Evolutionary conservation across 768 basidiomycete genomes (phyloP).

Genomic region (Leccinellum luteum): DNA sequence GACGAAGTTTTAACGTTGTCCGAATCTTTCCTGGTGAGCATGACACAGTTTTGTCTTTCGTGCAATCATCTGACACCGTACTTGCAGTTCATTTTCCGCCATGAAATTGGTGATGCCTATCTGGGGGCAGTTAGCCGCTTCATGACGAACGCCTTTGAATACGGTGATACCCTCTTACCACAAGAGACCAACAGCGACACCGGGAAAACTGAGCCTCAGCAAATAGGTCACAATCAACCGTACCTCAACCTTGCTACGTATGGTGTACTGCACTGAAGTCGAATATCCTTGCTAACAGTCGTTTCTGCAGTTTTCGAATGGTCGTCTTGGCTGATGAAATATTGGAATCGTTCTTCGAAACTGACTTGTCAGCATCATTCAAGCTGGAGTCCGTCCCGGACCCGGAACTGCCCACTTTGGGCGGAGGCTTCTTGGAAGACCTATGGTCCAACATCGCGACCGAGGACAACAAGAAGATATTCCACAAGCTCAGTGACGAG

Average conservation of each 20-base stretch:
- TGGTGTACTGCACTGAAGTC: constrained; percentile 18
- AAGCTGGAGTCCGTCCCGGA: constrained; percentile 69
- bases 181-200: constrained; percentile 30
- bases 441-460: constrained; percentile 88
- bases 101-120: constrained; percentile 94
- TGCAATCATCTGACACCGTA: constrained; percentile 4
- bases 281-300: constrained; percentile 10
- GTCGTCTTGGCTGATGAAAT: constrained; percentile 96
- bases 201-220: constrained; percentile 42
- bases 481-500: constrained; percentile 91
- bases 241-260: constrained; percentile 91
- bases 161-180: constrained; percentile 89
- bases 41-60: not conserved
- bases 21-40: constrained; percentile 79
- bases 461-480: constrained; percentile 89
- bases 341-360: constrained; percentile 94
- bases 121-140: constrained; percentile 95
- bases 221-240: constrained; percentile 74
- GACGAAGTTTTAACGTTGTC: constrained; percentile 95
- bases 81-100: constrained; percentile 92
- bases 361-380: constrained; percentile 88
- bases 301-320: constrained; percentile 82
- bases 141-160: constrained; percentile 98
- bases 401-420: constrained; percentile 57
- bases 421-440: constrained; percentile 71